phyloP scores from a whole-genome alignment of 140 eudicot species.

The Bidens hawaiensis region DNA sequence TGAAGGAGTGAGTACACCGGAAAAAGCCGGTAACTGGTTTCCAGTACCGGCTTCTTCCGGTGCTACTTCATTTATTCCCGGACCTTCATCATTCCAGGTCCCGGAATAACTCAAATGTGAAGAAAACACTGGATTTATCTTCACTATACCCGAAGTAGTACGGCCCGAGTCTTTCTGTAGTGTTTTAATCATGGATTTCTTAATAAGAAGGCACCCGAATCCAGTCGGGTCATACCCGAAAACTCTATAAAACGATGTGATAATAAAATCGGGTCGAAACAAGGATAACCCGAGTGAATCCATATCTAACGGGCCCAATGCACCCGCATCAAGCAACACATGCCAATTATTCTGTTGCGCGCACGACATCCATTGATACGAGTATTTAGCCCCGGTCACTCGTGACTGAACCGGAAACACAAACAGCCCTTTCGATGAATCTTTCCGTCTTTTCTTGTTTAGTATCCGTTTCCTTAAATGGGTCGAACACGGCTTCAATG shows the following conservation, averaged over 20 bases:
- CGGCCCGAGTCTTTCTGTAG: constrained; percentile 35
- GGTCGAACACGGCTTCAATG: constrained; percentile 48
- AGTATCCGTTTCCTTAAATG: constrained; percentile 46
- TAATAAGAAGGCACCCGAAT: constrained; percentile 48
- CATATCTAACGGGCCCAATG: constrained; percentile 70
- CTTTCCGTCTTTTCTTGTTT: constrained; percentile 43
- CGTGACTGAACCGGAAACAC: constrained; percentile 74
- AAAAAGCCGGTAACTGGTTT: constrained; percentile 81
- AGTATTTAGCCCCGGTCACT: constrained; percentile 62
- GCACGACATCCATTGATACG: constrained; percentile 64
- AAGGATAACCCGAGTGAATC: constrained; percentile 54
- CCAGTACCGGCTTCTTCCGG: constrained; percentile 53
- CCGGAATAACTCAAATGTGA: constrained; percentile 42
- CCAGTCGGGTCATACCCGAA: constrained; percentile 56
- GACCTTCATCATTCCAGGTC: constrained; percentile 45
- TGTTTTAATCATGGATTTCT: constrained; percentile 35
- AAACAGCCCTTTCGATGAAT: constrained; percentile 50
- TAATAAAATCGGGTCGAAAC: constrained; percentile 50
- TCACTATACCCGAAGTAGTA: constrained; percentile 56
- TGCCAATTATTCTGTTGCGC: constrained; percentile 76
- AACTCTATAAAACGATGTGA: constrained; percentile 47
- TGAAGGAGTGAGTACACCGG: constrained; percentile 81
- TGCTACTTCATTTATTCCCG: constrained; percentile 39
- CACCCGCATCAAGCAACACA: constrained; percentile 74
- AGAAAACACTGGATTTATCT: constrained; percentile 40